Evolutionary conservation across 306 rosid genomes (phyloP).

Genomic region (Cicer arietinum): DNA sequence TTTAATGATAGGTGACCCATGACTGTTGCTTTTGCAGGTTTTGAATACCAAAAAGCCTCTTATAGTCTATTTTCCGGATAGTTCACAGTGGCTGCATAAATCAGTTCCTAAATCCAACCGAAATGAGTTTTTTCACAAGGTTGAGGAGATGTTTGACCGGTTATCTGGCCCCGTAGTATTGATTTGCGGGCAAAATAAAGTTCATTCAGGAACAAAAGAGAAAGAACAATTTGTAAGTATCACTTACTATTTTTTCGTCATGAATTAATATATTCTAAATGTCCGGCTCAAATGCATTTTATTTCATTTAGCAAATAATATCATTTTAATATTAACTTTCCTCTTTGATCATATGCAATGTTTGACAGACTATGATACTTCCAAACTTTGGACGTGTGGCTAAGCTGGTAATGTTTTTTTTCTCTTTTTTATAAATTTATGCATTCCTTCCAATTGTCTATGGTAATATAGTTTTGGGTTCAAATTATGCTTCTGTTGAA

Average conservation of each 20-base stretch:
- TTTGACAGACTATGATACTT: slow-evolving; percentile 88
- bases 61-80: slow-evolving; percentile 93
- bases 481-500: slow-evolving; percentile 22
- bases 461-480: slow-evolving; percentile 1
- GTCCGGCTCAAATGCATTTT: slow-evolving; percentile 18
- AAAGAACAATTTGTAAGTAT: slow-evolving; percentile 85
- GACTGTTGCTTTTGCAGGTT: slow-evolving; percentile 63
- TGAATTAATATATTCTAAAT: slow-evolving; percentile 26
- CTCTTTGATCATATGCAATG: slow-evolving; percentile 21
- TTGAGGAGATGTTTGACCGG: slow-evolving; percentile 79
- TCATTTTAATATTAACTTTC: slow-evolving; percentile 32
- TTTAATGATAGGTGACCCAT: slow-evolving; percentile 30
- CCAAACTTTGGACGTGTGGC: slow-evolving; percentile 84
- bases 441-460: slow-evolving; percentile 18
- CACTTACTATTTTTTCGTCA: slow-evolving; percentile 17
- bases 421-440: slow-evolving; percentile 27
- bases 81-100: slow-evolving; percentile 89
- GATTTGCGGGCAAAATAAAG: slow-evolving; percentile 94
- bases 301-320: slow-evolving; percentile 16
- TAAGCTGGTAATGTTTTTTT: slow-evolving; percentile 77
- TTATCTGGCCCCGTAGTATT: slow-evolving; percentile 86
- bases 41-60: slow-evolving; percentile 73
- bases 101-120: slow-evolving; percentile 79
- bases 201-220: slow-evolving; percentile 88
- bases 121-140: slow-evolving; percentile 75